Evolutionary conservation across 2,329 filamentous ascomycete genomes (phyloP).

Genomic region (Trichoderma pleuroti): DNA sequence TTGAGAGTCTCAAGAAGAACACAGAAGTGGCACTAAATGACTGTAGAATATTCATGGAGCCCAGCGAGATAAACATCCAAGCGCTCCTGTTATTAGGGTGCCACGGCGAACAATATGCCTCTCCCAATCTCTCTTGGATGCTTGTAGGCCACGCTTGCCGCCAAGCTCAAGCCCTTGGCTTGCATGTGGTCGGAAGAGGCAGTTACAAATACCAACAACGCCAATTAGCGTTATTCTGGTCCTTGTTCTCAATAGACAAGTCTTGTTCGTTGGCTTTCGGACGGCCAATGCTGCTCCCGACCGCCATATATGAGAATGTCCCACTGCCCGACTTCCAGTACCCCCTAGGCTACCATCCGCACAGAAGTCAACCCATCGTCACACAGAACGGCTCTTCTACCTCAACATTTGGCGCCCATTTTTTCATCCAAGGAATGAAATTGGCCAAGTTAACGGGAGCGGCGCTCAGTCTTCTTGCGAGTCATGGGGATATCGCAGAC

Average conservation of each 20-base stretch:
- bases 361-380: neutral
- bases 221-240: slow-evolving; percentile 11
- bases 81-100: slow-evolving; percentile 1
- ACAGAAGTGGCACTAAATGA: slow-evolving; percentile 7
- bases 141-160: slow-evolving; percentile 16
- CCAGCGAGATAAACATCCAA: slow-evolving; percentile 13
- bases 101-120: slow-evolving; percentile 10
- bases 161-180: slow-evolving; percentile 1
- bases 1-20: slow-evolving; percentile 1
- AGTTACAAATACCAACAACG: neutral
- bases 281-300: slow-evolving; percentile 4
- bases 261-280: slow-evolving; percentile 16
- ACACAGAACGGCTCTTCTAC: neutral
- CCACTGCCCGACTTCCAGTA: neutral
- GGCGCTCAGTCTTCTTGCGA: neutral
- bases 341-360: neutral
- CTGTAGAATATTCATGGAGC: slow-evolving; percentile 8
- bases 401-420: neutral
- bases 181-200: neutral
- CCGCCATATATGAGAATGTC: neutral
- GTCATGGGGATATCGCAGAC: neutral
- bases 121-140: slow-evolving; percentile 15
- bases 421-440: neutral
- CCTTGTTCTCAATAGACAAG: slow-evolving; percentile 12
- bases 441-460: neutral